phyloP scores from a whole-genome alignment of 371 early-diverging fungal species.

The Rhizopus stolonifer region DNA sequence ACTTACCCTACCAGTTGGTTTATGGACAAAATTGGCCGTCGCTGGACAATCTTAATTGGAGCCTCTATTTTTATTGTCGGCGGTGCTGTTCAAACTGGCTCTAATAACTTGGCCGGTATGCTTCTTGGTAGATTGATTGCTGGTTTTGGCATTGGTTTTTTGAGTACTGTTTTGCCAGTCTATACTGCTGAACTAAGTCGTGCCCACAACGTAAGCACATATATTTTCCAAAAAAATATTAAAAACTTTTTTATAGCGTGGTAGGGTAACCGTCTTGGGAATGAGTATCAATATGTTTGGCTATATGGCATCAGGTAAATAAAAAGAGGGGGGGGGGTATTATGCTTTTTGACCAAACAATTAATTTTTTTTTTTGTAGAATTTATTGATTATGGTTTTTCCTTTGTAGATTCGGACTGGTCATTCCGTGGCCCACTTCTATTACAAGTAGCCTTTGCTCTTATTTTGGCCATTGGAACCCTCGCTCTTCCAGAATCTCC shows the following conservation, averaged over 20 bases:
- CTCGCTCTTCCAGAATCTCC: slow-evolving; percentile 55
- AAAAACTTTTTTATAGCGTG: slow-evolving; percentile 18
- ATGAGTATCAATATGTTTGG: slow-evolving; percentile 46
- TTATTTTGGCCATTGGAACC: slow-evolving; percentile 42
- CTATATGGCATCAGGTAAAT: slow-evolving; percentile 32
- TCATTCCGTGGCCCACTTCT: slow-evolving; percentile 48
- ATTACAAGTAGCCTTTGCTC: slow-evolving; percentile 45
- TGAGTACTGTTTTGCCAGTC: slow-evolving; percentile 47
- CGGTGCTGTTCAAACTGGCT: slow-evolving; percentile 39
- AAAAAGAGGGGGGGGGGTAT: too few relatives aligned
- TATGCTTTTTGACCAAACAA: background rate
- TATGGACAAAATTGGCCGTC: slow-evolving; percentile 46
- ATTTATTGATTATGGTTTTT: slow-evolving; percentile 45
- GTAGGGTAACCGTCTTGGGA: slow-evolving; percentile 38
- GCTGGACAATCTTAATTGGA: slow-evolving; percentile 45
- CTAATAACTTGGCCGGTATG: slow-evolving; percentile 29
- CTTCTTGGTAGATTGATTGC: slow-evolving; percentile 44
- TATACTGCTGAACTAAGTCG: slow-evolving; percentile 52
- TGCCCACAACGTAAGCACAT: slow-evolving; percentile 38
- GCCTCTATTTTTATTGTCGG: slow-evolving; percentile 50
- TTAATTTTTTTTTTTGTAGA: slow-evolving; percentile 9
- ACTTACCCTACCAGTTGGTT: slow-evolving; percentile 38
- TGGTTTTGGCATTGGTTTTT: slow-evolving; percentile 53
- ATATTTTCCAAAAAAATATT: slow-evolving; percentile 4
- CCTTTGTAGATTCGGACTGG: slow-evolving; percentile 26